A percentile compares a stretch with the other conserved stretches of the same genome.
phyloP scores from a whole-genome alignment of 2,329 filamentous ascomycete species.

The Calycina herbarum region DNA sequence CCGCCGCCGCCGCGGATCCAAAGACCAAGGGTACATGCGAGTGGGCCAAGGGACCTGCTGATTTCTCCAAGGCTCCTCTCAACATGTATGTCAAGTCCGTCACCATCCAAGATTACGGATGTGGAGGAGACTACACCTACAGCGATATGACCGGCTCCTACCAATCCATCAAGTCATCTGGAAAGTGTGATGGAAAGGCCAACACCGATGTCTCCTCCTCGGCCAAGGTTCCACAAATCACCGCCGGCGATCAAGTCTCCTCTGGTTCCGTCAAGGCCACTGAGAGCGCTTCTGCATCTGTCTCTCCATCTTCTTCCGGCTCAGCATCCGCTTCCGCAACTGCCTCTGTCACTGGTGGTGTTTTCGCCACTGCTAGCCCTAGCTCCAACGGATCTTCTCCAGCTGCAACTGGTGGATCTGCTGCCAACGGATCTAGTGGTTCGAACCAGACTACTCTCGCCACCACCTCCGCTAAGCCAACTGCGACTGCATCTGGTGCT shows the following conservation, averaged over 20 bases:
- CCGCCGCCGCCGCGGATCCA: slow-evolving; percentile 43
- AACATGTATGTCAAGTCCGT: slow-evolving; percentile 52
- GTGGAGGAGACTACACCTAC: slow-evolving; percentile 51
- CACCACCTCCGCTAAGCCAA: not conserved
- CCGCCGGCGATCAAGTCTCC: slow-evolving; percentile 14
- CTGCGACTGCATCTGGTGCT: not conserved
- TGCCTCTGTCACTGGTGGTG: not conserved
- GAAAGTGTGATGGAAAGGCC: slow-evolving; percentile 25
- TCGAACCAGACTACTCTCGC: not conserved
- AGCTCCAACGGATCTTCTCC: not conserved
- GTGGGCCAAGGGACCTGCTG: slow-evolving; percentile 64
- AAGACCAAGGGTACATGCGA: slow-evolving; percentile 57
- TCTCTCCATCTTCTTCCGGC: not conserved
- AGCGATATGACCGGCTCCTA: slow-evolving; percentile 48
- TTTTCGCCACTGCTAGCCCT: not conserved
- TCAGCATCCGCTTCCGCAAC: not conserved
- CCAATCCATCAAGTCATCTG: slow-evolving; percentile 46
- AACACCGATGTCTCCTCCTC: slow-evolving; percentile 16
- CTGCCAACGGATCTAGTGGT: not conserved
- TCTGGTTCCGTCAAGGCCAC: slow-evolving; percentile 10
- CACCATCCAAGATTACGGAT: slow-evolving; percentile 51
- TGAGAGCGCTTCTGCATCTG: slow-evolving; percentile 10
- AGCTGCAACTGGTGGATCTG: not conserved
- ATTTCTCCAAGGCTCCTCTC: slow-evolving; percentile 48
- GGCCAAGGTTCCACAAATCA: slow-evolving; percentile 14